Conservation (phyloP, 306 rosid genomes). For the Datisca glomerata region DNA sequence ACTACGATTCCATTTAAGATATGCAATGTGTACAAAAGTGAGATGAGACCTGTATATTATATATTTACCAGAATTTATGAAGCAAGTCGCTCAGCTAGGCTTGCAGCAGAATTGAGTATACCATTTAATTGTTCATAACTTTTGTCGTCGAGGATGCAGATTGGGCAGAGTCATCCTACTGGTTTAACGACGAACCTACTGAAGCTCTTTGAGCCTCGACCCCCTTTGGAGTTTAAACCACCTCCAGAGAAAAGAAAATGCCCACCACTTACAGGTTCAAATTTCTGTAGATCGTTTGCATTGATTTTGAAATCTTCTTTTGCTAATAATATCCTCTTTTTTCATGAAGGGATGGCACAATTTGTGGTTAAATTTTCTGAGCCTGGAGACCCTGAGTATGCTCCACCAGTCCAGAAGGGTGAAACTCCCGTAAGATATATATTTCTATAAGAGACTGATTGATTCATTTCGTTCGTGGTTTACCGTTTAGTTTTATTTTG, state of each 20-base stretch:
- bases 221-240: conserved; percentile 84
- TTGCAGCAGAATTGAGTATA: background rate
- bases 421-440: conserved; percentile 71
- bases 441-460: too few species aligned
- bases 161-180: conserved; percentile 98
- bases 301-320: background rate
- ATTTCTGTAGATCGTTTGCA: background rate
- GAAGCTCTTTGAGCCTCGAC: conserved; percentile 98
- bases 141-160: conserved; percentile 30
- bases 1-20: too few species aligned
- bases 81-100: too few species aligned
- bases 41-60: too few species aligned
- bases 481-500: too few species aligned
- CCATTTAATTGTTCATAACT: background rate
- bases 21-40: too few species aligned
- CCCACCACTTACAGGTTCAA: conserved; percentile 67
- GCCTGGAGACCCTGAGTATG: conserved; percentile 73
- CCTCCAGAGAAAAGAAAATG: conserved; percentile 96
- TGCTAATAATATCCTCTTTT: conserved; percentile 1
- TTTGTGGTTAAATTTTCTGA: conserved; percentile 75
- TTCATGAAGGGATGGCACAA: conserved; percentile 69
- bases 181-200: conserved; percentile 80
- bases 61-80: too few species aligned
- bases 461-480: too few species aligned
- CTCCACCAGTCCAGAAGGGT: conserved; percentile 52